These are phyloP conservation scores for Penicillium simplicissimum DNA, from an alignment of 495 filamentous ascomycete genomes.

Conservation along the genomic window DNA sequence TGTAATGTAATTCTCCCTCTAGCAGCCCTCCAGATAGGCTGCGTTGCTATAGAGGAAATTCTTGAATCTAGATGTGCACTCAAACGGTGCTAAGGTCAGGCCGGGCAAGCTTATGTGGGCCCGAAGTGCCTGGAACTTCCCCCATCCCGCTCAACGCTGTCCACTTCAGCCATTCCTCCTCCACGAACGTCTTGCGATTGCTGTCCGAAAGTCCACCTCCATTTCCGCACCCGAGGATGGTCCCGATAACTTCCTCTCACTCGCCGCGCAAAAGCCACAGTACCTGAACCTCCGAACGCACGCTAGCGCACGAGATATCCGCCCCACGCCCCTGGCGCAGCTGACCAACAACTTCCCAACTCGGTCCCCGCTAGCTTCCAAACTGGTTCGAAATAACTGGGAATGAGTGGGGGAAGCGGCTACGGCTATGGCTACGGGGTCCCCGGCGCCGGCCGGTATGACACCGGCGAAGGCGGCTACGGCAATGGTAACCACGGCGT, in stretches of 20 bases:
- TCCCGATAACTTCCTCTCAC: conserved; percentile 4
- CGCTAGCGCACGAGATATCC: conserved; percentile 1
- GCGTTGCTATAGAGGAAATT: too few relatives aligned
- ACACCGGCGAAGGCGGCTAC: conserved; percentile 40
- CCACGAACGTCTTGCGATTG: conserved; percentile 14
- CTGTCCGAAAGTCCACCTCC: background rate
- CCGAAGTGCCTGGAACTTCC: conserved; percentile 17
- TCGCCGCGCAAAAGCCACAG: conserved; percentile 21
- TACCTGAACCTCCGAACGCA: conserved; percentile 10
- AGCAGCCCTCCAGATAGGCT: too few relatives aligned
- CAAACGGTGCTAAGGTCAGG: background rate
- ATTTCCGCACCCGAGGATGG: conserved; percentile 24
- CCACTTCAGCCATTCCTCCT: conserved; percentile 8
- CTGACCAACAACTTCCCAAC: conserved; percentile 12
- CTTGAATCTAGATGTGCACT: too few relatives aligned
- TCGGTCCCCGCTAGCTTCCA: conserved; percentile 6
- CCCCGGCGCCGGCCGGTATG: conserved; percentile 44
- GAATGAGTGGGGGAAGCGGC: conserved; percentile 46
- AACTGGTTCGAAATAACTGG: conserved; percentile 17
- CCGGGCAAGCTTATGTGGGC: conserved; percentile 32
- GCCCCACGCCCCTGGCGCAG: conserved; percentile 27
- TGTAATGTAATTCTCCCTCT: too few relatives aligned
- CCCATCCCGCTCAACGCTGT: conserved; percentile 21
- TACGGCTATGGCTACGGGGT: conserved; percentile 49
- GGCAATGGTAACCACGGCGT: conserved; percentile 33